Base-by-base conservation (phyloP, 176 grass and related monocot genomes). In the Oryza glumipatula region DNA sequence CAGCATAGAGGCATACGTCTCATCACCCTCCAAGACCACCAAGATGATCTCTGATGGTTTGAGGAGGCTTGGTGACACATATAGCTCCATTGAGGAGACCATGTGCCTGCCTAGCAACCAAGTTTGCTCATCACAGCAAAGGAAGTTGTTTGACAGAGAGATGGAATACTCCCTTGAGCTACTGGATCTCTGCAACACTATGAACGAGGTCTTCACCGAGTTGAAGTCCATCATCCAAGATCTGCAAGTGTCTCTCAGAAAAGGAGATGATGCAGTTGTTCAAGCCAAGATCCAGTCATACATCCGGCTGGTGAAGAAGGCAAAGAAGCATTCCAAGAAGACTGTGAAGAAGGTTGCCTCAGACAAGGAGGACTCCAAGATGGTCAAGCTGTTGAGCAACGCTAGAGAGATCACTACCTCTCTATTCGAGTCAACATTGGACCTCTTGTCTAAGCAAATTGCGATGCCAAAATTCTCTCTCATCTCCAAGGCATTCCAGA, bases 291-390 rank as follows among this genome's bases (percentile, higher is more conserved):
- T 72, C 17, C 80, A 60, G 83, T 77, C 81, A 21, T 89, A 71
- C 33, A 76, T 15, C 30, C 68, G 36, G 33, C 26, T 85, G 17
- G 58, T 39, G 44, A 91, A 83, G 82, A 91, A 94, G 65, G 74
- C 83, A 12, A 46, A 76, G 16, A 88, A 90, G 33, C 45, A 79
- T 79, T 80, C 87, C 73, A 93, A 93, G 84, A 90, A 87, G 19
- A 52, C 9, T 10, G 51, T 11, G 5, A 80, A 44, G 43, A 88
- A 87, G 63, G 52, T 76, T 80, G 33, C 30, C n/a, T 73, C 72
- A 14, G 41, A 69, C 43, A 65, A 69, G 17, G 73, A 69, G 17
- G 73, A 68, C 13, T 66, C 51, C 58, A 60, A 12, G n/a, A 68
- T 74, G 30, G 63, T 74, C 13, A 47, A 36, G 11, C 52, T 87